Percentiles rank a stretch among this genome's conserved stretches.
phyloP scores from a whole-genome alignment of 345 rosid species.

The Noccaea bulbosa region DNA sequence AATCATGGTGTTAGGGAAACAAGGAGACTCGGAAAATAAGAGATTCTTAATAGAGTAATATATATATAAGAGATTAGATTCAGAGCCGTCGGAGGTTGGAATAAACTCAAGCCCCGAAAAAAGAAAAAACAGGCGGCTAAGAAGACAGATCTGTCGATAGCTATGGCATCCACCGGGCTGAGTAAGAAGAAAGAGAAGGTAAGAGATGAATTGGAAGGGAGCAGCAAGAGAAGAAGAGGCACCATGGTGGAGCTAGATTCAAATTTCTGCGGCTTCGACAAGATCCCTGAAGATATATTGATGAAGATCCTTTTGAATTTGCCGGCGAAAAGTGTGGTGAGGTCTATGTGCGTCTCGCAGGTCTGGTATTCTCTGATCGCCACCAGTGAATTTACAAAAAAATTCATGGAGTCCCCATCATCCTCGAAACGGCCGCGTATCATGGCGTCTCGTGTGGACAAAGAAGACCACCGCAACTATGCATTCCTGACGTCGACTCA shows the following conservation, averaged over 20 bases:
- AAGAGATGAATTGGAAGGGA: no score
- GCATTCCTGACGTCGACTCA: not conserved
- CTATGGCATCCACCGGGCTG: no score
- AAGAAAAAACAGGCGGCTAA: no score
- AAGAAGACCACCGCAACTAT: not conserved
- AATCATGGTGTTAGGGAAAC: no score
- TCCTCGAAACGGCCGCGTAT: not conserved
- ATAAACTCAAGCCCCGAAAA: no score
- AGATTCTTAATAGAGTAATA: no score
- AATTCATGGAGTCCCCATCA: not conserved
- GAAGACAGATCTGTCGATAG: no score
- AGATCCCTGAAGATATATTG: not conserved
- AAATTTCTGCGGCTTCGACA: not conserved
- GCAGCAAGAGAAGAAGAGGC: not conserved
- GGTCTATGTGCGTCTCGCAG: not conserved
- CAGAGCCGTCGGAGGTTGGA: no score
- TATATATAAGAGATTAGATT: no score
- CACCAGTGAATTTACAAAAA: not conserved
- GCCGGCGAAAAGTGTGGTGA: not conserved
- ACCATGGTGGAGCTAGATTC: not conserved
- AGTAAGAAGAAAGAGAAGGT: no score
- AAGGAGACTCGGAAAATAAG: no score
- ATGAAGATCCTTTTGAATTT: not conserved
- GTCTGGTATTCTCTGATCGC: constrained; percentile 2
- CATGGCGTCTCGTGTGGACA: not conserved